These are phyloP conservation scores for Quercus engelmannii DNA, from an alignment of 306 rosid species.

Conservation along the genomic window DNA sequence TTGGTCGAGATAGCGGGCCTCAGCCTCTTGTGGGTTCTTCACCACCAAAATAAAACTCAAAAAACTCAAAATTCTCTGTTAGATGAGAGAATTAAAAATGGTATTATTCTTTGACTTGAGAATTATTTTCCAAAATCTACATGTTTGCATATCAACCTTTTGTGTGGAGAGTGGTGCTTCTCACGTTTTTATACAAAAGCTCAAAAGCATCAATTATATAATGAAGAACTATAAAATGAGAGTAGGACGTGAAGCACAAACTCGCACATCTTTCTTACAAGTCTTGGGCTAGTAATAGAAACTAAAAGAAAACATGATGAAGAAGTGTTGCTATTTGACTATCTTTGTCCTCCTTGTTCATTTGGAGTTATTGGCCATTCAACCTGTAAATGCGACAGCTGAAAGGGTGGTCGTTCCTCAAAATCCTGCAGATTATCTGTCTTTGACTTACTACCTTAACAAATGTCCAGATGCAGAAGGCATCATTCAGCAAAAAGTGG, in stretches of 20 bases:
- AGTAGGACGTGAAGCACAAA: not conserved
- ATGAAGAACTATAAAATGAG: not conserved
- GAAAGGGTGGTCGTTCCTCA: not conserved
- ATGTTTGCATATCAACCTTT: slow-evolving; percentile 35
- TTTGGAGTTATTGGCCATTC: slow-evolving; percentile 20
- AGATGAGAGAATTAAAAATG: not conserved
- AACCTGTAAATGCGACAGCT: not conserved
- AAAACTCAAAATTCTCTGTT: not conserved
- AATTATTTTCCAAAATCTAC: slow-evolving; percentile 24
- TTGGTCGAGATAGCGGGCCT: slow-evolving; percentile 1
- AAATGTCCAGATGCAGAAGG: slow-evolving; percentile 71
- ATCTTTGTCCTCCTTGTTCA: slow-evolving; percentile 29
- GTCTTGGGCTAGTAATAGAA: not conserved
- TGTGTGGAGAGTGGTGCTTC: slow-evolving; percentile 29
- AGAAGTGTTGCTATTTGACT: slow-evolving; percentile 26
- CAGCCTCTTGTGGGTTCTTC: slow-evolving; percentile 14
- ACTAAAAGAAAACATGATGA: slow-evolving; percentile 31
- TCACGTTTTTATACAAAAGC: slow-evolving; percentile 34
- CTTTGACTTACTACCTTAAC: slow-evolving; percentile 37
- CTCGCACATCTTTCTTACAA: not conserved
- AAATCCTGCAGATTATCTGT: slow-evolving; percentile 37
- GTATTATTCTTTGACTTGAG: not conserved
- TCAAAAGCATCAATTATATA: not conserved
- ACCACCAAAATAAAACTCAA: slow-evolving; percentile 19
- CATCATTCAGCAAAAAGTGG: slow-evolving; percentile 54